A percentile compares a stretch with the other conserved stretches of the same genome.
Conservation (phyloP, 805 yeast genomes). For the Groenewaldozyma tartarivorans region DNA sequence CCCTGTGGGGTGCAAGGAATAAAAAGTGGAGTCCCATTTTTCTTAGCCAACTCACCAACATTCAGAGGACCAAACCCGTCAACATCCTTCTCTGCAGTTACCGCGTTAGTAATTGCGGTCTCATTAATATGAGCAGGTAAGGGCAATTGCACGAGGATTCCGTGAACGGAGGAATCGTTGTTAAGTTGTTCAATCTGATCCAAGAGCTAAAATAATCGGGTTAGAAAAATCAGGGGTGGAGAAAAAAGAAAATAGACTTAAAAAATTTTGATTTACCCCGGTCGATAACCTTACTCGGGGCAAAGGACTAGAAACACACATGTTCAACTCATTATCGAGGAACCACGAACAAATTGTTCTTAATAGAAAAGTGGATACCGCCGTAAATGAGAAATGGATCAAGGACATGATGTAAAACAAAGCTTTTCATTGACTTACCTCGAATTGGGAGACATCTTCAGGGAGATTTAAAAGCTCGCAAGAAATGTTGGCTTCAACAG, state of each 20-base stretch:
- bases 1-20: constrained; percentile 97
- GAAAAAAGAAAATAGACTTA: too few species aligned
- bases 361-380: too few species aligned
- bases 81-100: constrained; percentile 77
- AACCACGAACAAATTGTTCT: too few species aligned
- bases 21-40: constrained; percentile 74
- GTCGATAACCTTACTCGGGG: too few species aligned
- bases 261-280: not conserved
- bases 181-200: constrained; percentile 55
- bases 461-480: constrained; percentile 59
- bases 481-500: constrained; percentile 67
- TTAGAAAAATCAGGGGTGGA: not conserved
- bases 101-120: constrained; percentile 68
- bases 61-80: constrained; percentile 90
- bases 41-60: constrained; percentile 82
- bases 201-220: constrained; percentile 26
- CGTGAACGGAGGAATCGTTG: constrained; percentile 69
- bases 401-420: not conserved
- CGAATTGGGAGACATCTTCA: constrained; percentile 51
- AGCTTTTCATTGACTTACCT: constrained; percentile 15
- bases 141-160: constrained; percentile 84
- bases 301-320: too few species aligned
- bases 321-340: too few species aligned
- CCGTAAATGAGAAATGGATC: too few species aligned
- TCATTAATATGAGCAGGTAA: constrained; percentile 76